phyloP scores from a whole-genome alignment of 1,284 basidiomycete genomes.

The Pyrrhoderma lamaoense region DNA sequence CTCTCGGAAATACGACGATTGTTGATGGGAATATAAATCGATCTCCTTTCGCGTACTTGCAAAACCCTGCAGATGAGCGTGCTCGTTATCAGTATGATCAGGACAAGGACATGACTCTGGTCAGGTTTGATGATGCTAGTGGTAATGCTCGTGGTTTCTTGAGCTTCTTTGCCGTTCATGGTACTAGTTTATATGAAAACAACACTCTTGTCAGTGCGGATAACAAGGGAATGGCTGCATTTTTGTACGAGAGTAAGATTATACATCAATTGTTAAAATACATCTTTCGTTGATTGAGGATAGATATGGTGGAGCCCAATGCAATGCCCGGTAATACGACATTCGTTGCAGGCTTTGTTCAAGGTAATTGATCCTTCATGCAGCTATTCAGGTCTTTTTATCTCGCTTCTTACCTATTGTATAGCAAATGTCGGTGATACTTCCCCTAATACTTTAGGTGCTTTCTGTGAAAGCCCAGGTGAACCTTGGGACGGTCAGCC shows the following conservation, averaged over 20 bases:
- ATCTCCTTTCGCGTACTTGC: constrained; percentile 64
- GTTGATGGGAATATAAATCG: constrained; percentile 68
- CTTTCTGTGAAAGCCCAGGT: constrained; percentile 72
- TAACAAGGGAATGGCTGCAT: constrained; percentile 80
- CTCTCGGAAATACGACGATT: constrained; percentile 61
- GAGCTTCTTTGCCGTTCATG: constrained; percentile 77
- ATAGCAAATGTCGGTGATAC: constrained; percentile 73
- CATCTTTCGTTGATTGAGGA: no score
- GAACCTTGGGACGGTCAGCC: constrained; percentile 55
- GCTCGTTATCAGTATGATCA: constrained; percentile 60
- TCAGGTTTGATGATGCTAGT: constrained; percentile 52
- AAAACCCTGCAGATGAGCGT: constrained; percentile 63
- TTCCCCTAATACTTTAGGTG: constrained; percentile 67
- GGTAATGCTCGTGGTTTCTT: constrained; percentile 59
- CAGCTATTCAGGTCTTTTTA: constrained; percentile 1
- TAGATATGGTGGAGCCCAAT: constrained; percentile 57
- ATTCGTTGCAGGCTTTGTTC: constrained; percentile 71
- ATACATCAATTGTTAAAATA: no score
- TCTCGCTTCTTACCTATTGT: constrained; percentile 5
- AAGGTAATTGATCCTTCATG: constrained; percentile 52
- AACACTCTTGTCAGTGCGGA: constrained; percentile 71
- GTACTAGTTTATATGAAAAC: constrained; percentile 74
- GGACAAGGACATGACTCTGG: constrained; percentile 62
- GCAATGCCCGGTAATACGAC: constrained; percentile 60
- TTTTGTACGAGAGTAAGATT: constrained; percentile 64